Evolutionary conservation across 169 alveolate species (phyloP).

Genomic region (Plasmodium gallinaceum): DNA sequence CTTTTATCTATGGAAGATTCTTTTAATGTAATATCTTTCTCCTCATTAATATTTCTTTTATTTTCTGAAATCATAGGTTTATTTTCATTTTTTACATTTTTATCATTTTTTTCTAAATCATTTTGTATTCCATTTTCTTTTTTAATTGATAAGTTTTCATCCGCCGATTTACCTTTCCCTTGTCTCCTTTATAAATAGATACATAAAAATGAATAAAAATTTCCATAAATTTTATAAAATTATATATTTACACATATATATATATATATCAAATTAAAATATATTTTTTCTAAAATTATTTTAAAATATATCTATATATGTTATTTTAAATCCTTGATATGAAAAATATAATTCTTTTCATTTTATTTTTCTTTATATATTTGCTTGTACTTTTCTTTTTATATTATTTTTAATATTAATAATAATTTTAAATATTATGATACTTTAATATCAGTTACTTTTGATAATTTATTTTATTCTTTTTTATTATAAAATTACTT

Average conservation of each 20-base stretch:
- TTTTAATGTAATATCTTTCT: neutral
- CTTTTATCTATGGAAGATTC: constrained; percentile 39
- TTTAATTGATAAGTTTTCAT: constrained; percentile 29
- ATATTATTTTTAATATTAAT: no score
- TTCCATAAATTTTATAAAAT: neutral
- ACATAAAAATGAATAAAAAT: constrained; percentile 1
- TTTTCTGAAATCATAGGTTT: constrained; percentile 7
- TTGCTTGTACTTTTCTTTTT: no score
- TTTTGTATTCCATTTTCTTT: constrained; percentile 33
- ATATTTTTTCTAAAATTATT: neutral
- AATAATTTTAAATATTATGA: no score
- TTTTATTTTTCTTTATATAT: no score
- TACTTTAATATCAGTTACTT: no score
- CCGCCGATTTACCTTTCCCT: constrained; percentile 56
- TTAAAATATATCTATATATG: neutral
- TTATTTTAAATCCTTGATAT: no score
- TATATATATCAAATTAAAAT: neutral
- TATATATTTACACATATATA: neutral
- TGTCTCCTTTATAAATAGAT: constrained; percentile 48
- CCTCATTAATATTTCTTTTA: constrained; percentile 7
- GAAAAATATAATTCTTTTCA: no score
- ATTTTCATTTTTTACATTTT: constrained; percentile 23
- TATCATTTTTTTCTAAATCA: constrained; percentile 28
- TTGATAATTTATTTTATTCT: no score
- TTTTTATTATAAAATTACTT: no score